Conservation (phyloP, 139 green algal genomes). For the Chara braunii region DNA sequence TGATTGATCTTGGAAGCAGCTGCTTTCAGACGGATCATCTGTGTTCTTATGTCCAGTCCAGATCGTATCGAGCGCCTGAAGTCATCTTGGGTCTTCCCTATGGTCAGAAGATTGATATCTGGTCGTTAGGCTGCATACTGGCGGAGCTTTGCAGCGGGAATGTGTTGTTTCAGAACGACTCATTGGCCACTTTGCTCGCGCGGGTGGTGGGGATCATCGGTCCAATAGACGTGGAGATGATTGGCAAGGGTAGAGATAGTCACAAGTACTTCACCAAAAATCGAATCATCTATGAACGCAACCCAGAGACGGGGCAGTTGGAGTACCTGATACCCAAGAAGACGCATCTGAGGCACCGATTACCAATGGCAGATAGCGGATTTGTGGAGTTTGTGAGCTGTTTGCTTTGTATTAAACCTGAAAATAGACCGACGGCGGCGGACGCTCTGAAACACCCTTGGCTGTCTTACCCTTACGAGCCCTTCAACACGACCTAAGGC, state of each 20-base stretch:
- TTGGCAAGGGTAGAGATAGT: conserved; percentile 59
- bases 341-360: conserved; percentile 15
- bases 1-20: conserved; percentile 91
- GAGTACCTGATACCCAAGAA: conserved; percentile 36
- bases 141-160: conserved; percentile 83
- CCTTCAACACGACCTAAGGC: conserved; percentile 20
- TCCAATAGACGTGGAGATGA: conserved; percentile 64
- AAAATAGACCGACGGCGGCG: conserved; percentile 25
- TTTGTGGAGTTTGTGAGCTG: conserved; percentile 33
- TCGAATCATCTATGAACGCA: conserved; percentile 28
- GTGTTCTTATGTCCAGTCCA: conserved; percentile 79
- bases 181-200: conserved; percentile 71
- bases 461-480: conserved; percentile 32
- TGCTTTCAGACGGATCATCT: conserved; percentile 90
- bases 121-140: conserved; percentile 90
- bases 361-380: conserved; percentile 17
- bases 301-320: conserved; percentile 13
- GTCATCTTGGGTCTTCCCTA: conserved; percentile 88
- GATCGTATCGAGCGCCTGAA: conserved; percentile 89
- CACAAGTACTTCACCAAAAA: conserved; percentile 73
- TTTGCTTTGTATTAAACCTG: conserved; percentile 26
- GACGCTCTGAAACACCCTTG: conserved; percentile 37
- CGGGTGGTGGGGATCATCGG: conserved; percentile 81
- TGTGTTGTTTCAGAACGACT: conserved; percentile 67
- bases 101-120: conserved; percentile 83